A percentile compares a stretch with the other conserved stretches of the same genome.
Evolutionary conservation across 768 basidiomycete genomes (phyloP).

Genomic region (Tricholoma matsutake): DNA sequence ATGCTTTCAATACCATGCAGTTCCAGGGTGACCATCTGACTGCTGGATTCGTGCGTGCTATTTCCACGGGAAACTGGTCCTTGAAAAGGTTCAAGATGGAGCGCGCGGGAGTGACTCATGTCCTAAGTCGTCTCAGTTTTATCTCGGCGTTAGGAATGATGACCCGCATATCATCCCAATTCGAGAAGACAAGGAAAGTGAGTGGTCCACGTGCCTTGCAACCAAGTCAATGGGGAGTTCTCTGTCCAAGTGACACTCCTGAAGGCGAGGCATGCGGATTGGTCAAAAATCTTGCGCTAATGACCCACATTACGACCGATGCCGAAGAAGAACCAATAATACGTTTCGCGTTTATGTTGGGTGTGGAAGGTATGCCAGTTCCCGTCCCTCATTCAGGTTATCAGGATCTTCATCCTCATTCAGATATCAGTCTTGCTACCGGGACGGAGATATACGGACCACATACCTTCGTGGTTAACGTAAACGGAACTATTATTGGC

Average conservation of each 20-base stretch:
- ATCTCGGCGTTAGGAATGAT: slow-evolving; percentile 99
- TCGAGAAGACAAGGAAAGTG: slow-evolving; percentile 98
- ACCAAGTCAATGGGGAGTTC: slow-evolving; percentile 98
- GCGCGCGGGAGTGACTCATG: slow-evolving; percentile 96
- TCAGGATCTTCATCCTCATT: slow-evolving; percentile 4
- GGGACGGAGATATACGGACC: slow-evolving; percentile 96
- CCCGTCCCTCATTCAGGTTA: too few relatives aligned
- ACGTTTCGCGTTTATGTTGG: slow-evolving; percentile 88
- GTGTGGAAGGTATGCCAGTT: slow-evolving; percentile 77
- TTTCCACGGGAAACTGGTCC: slow-evolving; percentile 99
- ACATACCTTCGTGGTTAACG: slow-evolving; percentile 91
- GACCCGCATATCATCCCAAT: slow-evolving; percentile 98
- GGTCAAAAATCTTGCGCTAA: slow-evolving; percentile 96
- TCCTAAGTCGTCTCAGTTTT: slow-evolving; percentile 91
- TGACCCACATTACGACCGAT: slow-evolving; percentile 99
- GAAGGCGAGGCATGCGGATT: slow-evolving; percentile 99
- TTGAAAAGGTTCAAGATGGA: slow-evolving; percentile 99
- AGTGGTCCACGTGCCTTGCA: slow-evolving; percentile 96
- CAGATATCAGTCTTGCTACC: slow-evolving; percentile 88
- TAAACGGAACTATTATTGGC: slow-evolving; percentile 95
- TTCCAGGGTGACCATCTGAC: slow-evolving; percentile 97
- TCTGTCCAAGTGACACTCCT: slow-evolving; percentile 97
- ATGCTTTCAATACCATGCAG: slow-evolving; percentile 91
- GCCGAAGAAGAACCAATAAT: slow-evolving; percentile 95
- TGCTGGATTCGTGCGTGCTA: slow-evolving; percentile 92